Percentiles rank a stretch among this genome's conserved stretches.
Conservation (phyloP, 2,329 filamentous ascomycete genomes). For the Parastagonospora nodorum region DNA sequence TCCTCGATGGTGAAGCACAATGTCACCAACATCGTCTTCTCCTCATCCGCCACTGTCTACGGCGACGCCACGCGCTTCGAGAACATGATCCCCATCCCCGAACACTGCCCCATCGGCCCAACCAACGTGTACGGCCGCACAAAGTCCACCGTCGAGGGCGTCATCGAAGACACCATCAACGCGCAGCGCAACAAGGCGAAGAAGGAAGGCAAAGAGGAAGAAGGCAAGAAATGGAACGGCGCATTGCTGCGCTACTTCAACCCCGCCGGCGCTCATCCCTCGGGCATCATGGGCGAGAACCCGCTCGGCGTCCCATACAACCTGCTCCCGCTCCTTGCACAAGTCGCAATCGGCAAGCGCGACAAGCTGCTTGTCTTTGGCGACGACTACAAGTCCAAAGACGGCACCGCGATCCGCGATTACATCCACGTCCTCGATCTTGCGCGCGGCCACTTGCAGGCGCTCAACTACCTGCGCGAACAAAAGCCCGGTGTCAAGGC, state of each 20-base stretch:
- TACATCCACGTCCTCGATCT: constrained; percentile 98
- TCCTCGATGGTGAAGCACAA: constrained; percentile 86
- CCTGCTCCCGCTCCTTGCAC: constrained; percentile 87
- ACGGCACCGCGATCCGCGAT: constrained; percentile 93
- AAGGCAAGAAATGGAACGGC: constrained; percentile 80
- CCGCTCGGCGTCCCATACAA: constrained; percentile 96
- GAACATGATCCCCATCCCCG: constrained; percentile 98
- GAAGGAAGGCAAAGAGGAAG: constrained; percentile 72
- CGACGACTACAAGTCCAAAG: constrained; percentile 87
- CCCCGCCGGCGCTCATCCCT: constrained; percentile 91
- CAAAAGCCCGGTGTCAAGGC: constrained; percentile 87
- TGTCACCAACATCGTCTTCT: constrained; percentile 97
- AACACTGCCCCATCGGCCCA: constrained; percentile 92
- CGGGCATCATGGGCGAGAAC: constrained; percentile 97
- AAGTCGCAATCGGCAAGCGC: constrained; percentile 93
- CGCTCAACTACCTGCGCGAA: constrained; percentile 85
- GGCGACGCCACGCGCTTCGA: constrained; percentile 94
- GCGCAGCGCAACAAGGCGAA: constrained; percentile 81
- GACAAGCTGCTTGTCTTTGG: constrained; percentile 95
- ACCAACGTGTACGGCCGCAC: constrained; percentile 98
- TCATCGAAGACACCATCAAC: constrained; percentile 89
- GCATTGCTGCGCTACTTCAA: constrained; percentile 97
- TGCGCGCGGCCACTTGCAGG: constrained; percentile 81
- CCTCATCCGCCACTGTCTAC: constrained; percentile 96
- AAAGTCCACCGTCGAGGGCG: constrained; percentile 87